Base-by-base conservation (phyloP, 768 basidiomycete species). In the Pleurotus salmoneostramineus region DNA sequence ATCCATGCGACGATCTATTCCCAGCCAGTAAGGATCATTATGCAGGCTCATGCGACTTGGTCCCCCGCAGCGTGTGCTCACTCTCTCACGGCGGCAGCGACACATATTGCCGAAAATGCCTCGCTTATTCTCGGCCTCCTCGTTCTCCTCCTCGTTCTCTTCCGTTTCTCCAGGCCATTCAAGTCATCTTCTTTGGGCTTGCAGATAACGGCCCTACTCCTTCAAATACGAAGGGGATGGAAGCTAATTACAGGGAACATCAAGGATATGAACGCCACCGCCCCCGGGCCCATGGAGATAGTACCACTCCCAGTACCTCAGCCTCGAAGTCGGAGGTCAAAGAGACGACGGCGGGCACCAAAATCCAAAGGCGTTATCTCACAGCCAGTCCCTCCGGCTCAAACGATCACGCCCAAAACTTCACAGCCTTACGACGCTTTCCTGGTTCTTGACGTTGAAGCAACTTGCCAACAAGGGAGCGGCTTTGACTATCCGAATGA, bases 401-500 rank as follows among this genome's bases (percentile, higher is more conserved):
- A 21, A 43, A 37, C n/a, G 4, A 31, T 57, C 3, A 49, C 55
- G 8, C 65, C 63, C 15, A 68, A 61, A 49, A 52, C 65, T 31
- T 72, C 70, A 52, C 80, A 83, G 59, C 69, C 82, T 0, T 90
- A 83, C 65, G 91, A 94, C 48, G 84, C 82, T 4, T 93, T 93
- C 66, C 82, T 97, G 14, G 88, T 97, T 36, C 77, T 96, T 56
- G 95, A 98, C 64, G 88, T 95, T 52, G 93, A 95, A 68, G 93
- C 86, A 10, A 95, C 93, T 2, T 95, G 93, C 64, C 68, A 80
- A 45, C 70, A 69, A 63, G 89, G 87, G 37, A 79, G 83, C 35
- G 79, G 80, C 64, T 91, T 93, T 62, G 82, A 87, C 56, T 96
- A 87, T 73, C 91, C 95, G 2, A 97, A 97, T 71, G 96, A 98